phyloP scores from a whole-genome alignment of 2,329 filamentous ascomycete species.

The Sordariomycetes sp. region DNA sequence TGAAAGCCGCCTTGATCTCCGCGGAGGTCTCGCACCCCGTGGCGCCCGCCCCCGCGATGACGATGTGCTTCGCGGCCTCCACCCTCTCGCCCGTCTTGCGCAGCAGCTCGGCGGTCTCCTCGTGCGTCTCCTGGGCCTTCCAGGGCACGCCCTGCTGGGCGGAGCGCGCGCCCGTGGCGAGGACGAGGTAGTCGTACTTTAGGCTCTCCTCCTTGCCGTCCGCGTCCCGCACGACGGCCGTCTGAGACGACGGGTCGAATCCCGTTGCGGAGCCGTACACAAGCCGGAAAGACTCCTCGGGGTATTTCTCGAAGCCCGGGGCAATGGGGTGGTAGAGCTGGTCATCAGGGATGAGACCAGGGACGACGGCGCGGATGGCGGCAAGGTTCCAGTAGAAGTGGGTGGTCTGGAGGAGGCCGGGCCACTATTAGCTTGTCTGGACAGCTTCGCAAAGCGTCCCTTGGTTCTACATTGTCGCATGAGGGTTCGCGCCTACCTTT shows the following conservation, averaged over 20 bases:
- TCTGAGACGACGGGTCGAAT: constrained; percentile 26
- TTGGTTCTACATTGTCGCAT: not conserved
- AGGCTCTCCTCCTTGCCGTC: constrained; percentile 19
- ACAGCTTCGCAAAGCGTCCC: not conserved
- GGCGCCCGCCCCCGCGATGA: constrained; percentile 44
- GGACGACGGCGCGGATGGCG: constrained; percentile 43
- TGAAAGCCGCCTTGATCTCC: constrained; percentile 42
- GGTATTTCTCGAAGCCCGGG: constrained; percentile 38
- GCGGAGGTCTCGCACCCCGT: constrained; percentile 46
- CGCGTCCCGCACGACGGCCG: constrained; percentile 26
- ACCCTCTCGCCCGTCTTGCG: constrained; percentile 28
- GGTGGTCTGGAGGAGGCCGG: constrained; percentile 27
- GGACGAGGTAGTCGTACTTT: constrained; percentile 44
- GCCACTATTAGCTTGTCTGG: not conserved
- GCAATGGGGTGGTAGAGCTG: constrained; percentile 38
- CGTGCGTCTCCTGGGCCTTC: constrained; percentile 37
- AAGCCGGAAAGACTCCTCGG: constrained; percentile 36
- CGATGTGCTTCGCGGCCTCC: constrained; percentile 34
- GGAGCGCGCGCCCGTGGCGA: constrained; percentile 42
- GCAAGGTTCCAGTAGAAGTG: constrained; percentile 51
- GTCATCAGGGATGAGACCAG: constrained; percentile 35
- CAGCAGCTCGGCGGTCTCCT: constrained; percentile 30
- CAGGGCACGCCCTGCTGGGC: constrained; percentile 32
- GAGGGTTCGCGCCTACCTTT: constrained; percentile 26
- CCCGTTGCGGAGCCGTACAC: constrained; percentile 35